Conservation (phyloP, 2,329 filamentous ascomycete species). For the Graphilbum ipis-grandicollis region DNA sequence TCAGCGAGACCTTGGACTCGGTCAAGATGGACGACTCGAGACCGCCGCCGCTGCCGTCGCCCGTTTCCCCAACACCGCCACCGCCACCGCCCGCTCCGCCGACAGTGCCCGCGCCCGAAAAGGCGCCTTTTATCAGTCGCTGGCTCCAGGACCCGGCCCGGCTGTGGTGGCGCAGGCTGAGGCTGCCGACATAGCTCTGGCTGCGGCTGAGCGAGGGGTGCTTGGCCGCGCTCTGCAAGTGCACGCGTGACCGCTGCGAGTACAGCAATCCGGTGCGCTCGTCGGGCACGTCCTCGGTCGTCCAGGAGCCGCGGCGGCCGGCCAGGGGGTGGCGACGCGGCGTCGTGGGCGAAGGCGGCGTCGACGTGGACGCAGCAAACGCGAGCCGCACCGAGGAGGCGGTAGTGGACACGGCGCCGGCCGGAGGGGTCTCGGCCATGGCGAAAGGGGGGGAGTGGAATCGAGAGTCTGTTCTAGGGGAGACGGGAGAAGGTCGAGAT, state of each 20-base stretch:
- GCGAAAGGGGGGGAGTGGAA: background rate
- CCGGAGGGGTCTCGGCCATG: conserved; percentile 3
- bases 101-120: no score
- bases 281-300: conserved; percentile 11
- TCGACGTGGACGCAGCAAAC: conserved; percentile 10
- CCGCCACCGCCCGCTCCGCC: no score
- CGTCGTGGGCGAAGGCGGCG: conserved; percentile 15
- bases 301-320: conserved; percentile 11
- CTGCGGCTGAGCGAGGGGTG: conserved; percentile 12
- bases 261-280: conserved; percentile 15
- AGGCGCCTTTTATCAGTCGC: conserved; percentile 43
- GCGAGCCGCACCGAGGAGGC: background rate
- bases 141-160: conserved; percentile 41
- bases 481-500: no score
- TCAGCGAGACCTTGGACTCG: conserved; percentile 46
- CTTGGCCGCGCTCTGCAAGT: conserved; percentile 7
- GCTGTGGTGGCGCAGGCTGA: conserved; percentile 31
- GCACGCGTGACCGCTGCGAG: conserved; percentile 10
- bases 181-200: conserved; percentile 16
- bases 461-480: no score
- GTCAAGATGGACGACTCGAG: conserved; percentile 36
- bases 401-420: no score
- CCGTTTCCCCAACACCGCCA: no score
- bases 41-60: no score
- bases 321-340: conserved; percentile 6